A percentile compares a stretch with the other conserved stretches of the same genome.
These are phyloP conservation scores for Prunus campanulata DNA, from an alignment of 306 rosid species.

Conservation along the genomic window DNA sequence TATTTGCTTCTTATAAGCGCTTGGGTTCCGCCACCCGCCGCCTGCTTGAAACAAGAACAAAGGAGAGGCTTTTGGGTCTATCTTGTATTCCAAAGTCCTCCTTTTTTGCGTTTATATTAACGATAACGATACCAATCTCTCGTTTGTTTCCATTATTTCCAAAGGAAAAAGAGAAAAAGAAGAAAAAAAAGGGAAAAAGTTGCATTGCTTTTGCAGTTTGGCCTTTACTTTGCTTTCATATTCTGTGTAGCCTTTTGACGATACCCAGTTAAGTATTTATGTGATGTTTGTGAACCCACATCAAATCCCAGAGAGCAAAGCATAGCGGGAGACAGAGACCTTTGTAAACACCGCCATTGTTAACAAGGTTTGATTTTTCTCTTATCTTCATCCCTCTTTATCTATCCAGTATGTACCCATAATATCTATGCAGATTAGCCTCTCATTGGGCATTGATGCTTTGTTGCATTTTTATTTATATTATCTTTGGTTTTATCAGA, in stretches of 20 bases:
- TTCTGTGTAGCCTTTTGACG: constrained; percentile 4
- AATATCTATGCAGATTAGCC: constrained; percentile 2
- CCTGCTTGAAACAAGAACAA: constrained; percentile 12
- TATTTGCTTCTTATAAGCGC: not conserved
- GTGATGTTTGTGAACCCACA: constrained; percentile 9
- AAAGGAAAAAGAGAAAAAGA: not conserved
- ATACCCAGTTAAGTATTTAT: constrained; percentile 9
- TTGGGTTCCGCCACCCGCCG: constrained; percentile 32
- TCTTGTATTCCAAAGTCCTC: constrained; percentile 31
- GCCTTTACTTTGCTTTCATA: not conserved
- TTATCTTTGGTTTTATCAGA: constrained; percentile 54
- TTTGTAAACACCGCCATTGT: constrained; percentile 62
- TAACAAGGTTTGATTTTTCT: constrained; percentile 50
- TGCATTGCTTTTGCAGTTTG: constrained; percentile 18
- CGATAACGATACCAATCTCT: not conserved
- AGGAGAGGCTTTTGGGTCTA: constrained; percentile 20
- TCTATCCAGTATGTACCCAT: not conserved
- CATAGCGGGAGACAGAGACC: constrained; percentile 8
- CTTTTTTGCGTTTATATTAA: not conserved
- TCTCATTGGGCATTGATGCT: constrained; percentile 8
- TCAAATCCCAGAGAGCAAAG: constrained; percentile 27
- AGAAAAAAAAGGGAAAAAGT: constrained; percentile 5
- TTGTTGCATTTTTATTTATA: constrained; percentile 4
- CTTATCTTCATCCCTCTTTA: not conserved
- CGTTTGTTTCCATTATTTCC: not conserved